A percentile compares a stretch with the other conserved stretches of the same genome.
Conservation (phyloP, 116 monocot species). For the Papilionanthe hybrid region DNA sequence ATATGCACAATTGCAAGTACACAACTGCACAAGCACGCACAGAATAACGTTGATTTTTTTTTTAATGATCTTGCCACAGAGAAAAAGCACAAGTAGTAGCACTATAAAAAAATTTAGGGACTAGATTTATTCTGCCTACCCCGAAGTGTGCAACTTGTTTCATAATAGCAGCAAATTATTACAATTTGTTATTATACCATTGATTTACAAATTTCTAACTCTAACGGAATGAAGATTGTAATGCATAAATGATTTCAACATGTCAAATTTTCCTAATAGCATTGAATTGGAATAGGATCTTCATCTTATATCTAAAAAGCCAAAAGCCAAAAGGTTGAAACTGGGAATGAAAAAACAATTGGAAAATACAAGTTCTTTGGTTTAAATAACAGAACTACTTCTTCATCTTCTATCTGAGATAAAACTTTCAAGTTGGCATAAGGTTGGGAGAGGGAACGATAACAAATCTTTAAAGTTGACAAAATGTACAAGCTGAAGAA, state of each 20-base stretch:
- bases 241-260: background rate
- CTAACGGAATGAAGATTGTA: background rate
- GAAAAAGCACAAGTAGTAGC: background rate
- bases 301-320: background rate
- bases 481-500: background rate
- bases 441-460: too few species aligned
- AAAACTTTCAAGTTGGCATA: background rate
- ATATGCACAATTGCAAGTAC: background rate
- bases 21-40: background rate
- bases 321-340: background rate
- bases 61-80: background rate
- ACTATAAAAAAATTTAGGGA: background rate
- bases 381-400: background rate
- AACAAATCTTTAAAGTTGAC: background rate
- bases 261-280: background rate
- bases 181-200: background rate
- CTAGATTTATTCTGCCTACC: background rate
- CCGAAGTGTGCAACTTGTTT: background rate
- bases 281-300: constrained; percentile 2
- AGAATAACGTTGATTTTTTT: background rate
- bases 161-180: background rate
- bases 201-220: background rate
- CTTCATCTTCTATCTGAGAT: background rate
- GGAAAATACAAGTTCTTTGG: background rate
- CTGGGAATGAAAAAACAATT: background rate